Percentiles rank a stretch among this genome's conserved stretches.
Evolutionary conservation across 2,329 filamentous ascomycete genomes (phyloP).

Genomic region (Aspergillus ibericus): DNA sequence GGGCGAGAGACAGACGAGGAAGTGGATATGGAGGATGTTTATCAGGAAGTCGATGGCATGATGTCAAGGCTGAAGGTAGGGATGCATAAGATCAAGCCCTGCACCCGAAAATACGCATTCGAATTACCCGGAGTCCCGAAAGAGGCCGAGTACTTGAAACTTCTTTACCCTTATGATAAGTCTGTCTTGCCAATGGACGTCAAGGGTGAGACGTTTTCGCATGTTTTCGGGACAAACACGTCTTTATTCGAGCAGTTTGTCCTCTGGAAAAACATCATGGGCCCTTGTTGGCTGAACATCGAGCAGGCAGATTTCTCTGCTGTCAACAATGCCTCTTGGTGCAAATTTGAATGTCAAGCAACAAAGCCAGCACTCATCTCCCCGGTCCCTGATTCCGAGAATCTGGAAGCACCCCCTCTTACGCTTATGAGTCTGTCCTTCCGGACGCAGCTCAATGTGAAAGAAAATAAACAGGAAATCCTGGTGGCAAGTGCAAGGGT

Average conservation of each 20-base stretch:
- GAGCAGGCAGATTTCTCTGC: conserved; percentile 78
- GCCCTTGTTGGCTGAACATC: conserved; percentile 94
- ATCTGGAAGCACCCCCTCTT: conserved; percentile 77
- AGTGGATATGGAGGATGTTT: conserved; percentile 85
- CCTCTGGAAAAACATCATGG: conserved; percentile 98
- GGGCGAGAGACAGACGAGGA: conserved; percentile 72
- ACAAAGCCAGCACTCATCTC: conserved; percentile 75
- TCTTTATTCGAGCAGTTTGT: conserved; percentile 97
- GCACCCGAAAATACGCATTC: conserved; percentile 90
- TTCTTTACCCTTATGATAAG: conserved; percentile 93
- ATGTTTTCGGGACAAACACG: conserved; percentile 90
- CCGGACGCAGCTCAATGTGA: conserved; percentile 82
- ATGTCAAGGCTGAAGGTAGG: conserved; percentile 84
- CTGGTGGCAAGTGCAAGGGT: conserved; percentile 86
- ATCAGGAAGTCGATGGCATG: conserved; percentile 80
- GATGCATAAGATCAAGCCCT: conserved; percentile 92
- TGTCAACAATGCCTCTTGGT: conserved; percentile 92
- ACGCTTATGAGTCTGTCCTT: conserved; percentile 95
- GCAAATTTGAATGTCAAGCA: conserved; percentile 87
- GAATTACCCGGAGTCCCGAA: conserved; percentile 84
- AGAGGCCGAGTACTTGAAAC: conserved; percentile 87
- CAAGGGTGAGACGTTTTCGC: conserved; percentile 85
- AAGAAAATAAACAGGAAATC: conserved; percentile 95
- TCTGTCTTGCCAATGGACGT: conserved; percentile 68
- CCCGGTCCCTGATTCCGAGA: conserved; percentile 73